Base-by-base conservation (phyloP, 148 eudicot species). In the Silene uniflora region DNA sequence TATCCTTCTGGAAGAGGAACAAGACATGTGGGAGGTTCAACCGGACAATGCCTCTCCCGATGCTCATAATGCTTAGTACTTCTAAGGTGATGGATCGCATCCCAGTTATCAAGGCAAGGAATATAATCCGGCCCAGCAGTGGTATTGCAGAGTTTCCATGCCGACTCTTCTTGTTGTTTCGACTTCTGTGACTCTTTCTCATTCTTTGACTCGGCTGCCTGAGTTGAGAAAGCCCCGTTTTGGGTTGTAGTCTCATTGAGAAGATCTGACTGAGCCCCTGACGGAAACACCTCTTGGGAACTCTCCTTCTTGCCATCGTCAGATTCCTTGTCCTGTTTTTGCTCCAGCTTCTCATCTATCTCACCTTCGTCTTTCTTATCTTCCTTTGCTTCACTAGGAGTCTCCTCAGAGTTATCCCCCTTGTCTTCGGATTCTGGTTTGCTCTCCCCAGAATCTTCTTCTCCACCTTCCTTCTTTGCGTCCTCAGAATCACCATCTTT, bases 41-140 rank as follows among this genome's bases (percentile, higher is more conserved):
- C 84, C 6, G 98, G 98, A 73, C 98, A 93, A 79, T 93, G 98
- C 82, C 98, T 91, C 81, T 93, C 98, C 73, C 96, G 84, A 75
- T 93, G 98, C 79, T 93, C 91, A 81, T 89, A 93, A 80, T 93
- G 98, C 87, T 91, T 91, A 66, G 96, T 93, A 71, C 85, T 77
- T 65, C 74, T 75, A 59, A 93, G 96, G 44, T 82, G 83, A 81
- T 72, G 89, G 62, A 93, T 93, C 22, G 91, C 98, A 81, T 84
- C 76, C 87, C 85, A 74, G 75, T 93, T 93, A 84, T 93, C 98
- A 79, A 93, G 98, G 88, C 98, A 93, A 6, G 98, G 98, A 70
- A 93, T 93, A 84, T 84, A 93, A 81, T 93, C 98, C 3, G 93
- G 76, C 68, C 98, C 96, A 58, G 96, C 96, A 72, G 89, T 87